Conservation (phyloP, 2,329 filamentous ascomycete genomes). For the Claviceps fusiformis region DNA sequence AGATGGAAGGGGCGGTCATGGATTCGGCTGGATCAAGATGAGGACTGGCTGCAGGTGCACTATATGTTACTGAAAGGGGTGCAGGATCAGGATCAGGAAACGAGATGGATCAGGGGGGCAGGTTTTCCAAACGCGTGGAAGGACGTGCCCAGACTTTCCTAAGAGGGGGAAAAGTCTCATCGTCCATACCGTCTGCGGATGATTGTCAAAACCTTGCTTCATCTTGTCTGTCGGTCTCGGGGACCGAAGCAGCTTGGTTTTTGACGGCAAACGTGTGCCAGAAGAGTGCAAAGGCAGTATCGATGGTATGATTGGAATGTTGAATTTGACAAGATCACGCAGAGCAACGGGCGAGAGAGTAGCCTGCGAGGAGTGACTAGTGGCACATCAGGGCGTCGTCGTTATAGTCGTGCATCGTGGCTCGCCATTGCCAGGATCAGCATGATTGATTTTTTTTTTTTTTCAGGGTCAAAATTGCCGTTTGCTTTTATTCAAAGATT, state of each 20-base stretch:
- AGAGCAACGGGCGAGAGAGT: too few species aligned
- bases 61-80: conserved; percentile 51
- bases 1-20: conserved; percentile 32
- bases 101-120: conserved; percentile 45
- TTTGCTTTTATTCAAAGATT: background rate
- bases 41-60: conserved; percentile 46
- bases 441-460: too few species aligned
- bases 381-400: too few species aligned
- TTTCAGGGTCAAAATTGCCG: too few species aligned
- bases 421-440: too few species aligned
- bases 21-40: conserved; percentile 38
- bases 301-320: too few species aligned
- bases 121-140: conserved; percentile 57
- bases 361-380: too few species aligned
- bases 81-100: conserved; percentile 34
- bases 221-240: too few species aligned
- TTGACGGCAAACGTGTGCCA: background rate
- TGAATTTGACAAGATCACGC: too few species aligned
- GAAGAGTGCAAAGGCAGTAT: background rate
- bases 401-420: too few species aligned
- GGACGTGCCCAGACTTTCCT: conserved; percentile 16
- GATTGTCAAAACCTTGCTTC: too few species aligned
- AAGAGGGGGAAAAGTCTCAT: background rate
- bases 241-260: background rate
- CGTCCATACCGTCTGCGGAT: too few species aligned